Conservation (phyloP, 1,284 basidiomycete species). For the Anthracocystis panici-leucophaei region DNA sequence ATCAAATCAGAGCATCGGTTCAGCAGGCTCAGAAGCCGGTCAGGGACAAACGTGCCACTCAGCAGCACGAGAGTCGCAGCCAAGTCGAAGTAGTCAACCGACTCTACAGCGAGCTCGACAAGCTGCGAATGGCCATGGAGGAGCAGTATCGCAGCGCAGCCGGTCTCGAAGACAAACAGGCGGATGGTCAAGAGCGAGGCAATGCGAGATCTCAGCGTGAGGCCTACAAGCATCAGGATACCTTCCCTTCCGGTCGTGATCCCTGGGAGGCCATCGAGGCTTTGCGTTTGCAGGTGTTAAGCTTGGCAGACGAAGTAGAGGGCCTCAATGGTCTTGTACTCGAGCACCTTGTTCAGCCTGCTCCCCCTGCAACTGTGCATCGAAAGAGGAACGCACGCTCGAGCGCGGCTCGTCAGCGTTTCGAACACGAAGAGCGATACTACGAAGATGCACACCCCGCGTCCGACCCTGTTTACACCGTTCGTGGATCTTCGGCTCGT, state of each 20-base stretch:
- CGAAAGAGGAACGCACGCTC: slow-evolving; percentile 11
- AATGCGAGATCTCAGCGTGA: slow-evolving; percentile 13
- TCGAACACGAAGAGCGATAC: slow-evolving; percentile 4
- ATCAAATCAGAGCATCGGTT: neutral
- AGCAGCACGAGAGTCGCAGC: slow-evolving; percentile 20
- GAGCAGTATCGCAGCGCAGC: slow-evolving; percentile 39
- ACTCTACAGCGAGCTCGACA: slow-evolving; percentile 48
- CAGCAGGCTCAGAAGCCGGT: neutral
- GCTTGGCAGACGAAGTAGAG: slow-evolving; percentile 42
- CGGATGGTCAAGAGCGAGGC: neutral
- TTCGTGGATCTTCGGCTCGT: neutral
- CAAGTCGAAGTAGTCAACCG: slow-evolving; percentile 45
- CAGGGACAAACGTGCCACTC: neutral
- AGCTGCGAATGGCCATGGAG: slow-evolving; percentile 42
- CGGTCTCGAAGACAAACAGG: neutral
- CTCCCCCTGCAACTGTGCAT: neutral
- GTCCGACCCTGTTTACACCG: slow-evolving; percentile 29
- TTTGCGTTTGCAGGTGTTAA: slow-evolving; percentile 40
- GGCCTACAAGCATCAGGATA: slow-evolving; percentile 28
- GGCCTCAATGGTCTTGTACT: slow-evolving; percentile 47
- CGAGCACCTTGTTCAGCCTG: slow-evolving; percentile 21
- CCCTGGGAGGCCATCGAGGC: slow-evolving; percentile 52
- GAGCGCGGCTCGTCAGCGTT: slow-evolving; percentile 6
- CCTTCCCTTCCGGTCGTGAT: slow-evolving; percentile 28
- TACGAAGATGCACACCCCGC: slow-evolving; percentile 34